A percentile compares a stretch with the other conserved stretches of the same genome.
Evolutionary conservation across 2,329 filamentous ascomycete species (phyloP).

Genomic region (Microcyclospora tardicrescens): DNA sequence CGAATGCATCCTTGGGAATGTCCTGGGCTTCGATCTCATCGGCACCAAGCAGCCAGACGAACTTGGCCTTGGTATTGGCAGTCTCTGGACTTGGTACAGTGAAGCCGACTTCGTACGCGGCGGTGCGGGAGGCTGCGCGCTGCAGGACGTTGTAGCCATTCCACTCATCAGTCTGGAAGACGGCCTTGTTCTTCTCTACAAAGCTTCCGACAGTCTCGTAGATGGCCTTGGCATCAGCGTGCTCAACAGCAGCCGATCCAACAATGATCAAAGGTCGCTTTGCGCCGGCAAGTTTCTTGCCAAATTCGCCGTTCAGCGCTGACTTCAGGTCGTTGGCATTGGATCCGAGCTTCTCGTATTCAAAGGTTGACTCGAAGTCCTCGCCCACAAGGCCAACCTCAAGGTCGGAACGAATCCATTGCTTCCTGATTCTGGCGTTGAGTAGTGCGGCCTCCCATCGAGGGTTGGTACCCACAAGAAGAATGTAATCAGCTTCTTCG

Average conservation of each 20-base stretch:
- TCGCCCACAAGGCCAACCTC: constrained; percentile 87
- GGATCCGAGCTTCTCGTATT: constrained; percentile 78
- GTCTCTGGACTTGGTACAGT: constrained; percentile 71
- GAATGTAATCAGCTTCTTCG: constrained; percentile 82
- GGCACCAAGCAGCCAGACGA: constrained; percentile 90
- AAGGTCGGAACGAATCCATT: constrained; percentile 90
- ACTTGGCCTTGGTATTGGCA: constrained; percentile 77
- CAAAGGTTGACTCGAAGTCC: constrained; percentile 85
- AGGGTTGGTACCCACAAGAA: constrained; percentile 89
- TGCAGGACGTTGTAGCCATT: constrained; percentile 97
- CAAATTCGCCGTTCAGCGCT: constrained; percentile 73
- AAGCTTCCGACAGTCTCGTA: constrained; percentile 85
- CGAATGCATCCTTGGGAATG: constrained; percentile 89
- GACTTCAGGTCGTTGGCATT: constrained; percentile 72
- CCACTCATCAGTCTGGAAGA: constrained; percentile 83
- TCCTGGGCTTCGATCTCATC: constrained; percentile 78
- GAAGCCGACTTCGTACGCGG: constrained; percentile 93
- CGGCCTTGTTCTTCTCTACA: constrained; percentile 82
- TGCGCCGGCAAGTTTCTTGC: constrained; percentile 77
- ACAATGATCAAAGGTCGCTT: constrained; percentile 95
- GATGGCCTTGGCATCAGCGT: constrained; percentile 79
- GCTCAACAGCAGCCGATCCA: constrained; percentile 82
- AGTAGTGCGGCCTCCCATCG: constrained; percentile 89
- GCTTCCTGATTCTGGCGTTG: constrained; percentile 93
- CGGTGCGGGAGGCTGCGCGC: constrained; percentile 78